Percentiles rank a stretch among this genome's conserved stretches.
Conservation (phyloP, 2,329 filamentous ascomycete species). For the Pseudovirgaria hyperparasitica region DNA sequence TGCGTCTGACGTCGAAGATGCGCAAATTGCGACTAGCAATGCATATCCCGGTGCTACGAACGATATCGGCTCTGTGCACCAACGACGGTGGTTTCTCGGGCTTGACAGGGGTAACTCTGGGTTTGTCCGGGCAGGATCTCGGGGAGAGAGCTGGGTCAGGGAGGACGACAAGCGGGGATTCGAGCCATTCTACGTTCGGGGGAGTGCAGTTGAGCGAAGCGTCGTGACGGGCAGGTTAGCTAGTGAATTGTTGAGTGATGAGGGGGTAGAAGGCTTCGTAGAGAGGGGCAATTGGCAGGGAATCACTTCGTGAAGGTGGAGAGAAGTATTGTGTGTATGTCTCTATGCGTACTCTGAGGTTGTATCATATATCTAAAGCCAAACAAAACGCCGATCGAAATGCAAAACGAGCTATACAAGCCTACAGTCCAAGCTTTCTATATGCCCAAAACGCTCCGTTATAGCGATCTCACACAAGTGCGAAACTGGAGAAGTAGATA, state of each 20-base stretch:
- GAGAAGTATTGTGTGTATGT: too few relatives aligned
- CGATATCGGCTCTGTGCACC: constrained; percentile 53
- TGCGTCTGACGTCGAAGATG: constrained; percentile 33
- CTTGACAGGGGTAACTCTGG: constrained; percentile 48
- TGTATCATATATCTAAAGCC: too few relatives aligned
- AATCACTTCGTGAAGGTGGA: too few relatives aligned
- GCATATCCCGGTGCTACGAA: constrained; percentile 55
- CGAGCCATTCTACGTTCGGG: constrained; percentile 48
- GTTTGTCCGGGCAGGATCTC: constrained; percentile 35
- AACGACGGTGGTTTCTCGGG: constrained; percentile 53
- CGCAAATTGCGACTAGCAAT: constrained; percentile 42
- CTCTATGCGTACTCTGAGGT: too few relatives aligned
- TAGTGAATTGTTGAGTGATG: constrained; percentile 47
- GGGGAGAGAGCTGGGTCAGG: not conserved
- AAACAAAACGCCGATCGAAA: too few relatives aligned
- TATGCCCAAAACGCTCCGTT: too few relatives aligned
- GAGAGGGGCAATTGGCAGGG: constrained; percentile 51
- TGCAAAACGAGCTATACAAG: too few relatives aligned
- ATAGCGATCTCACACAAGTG: too few relatives aligned
- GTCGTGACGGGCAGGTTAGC: constrained; percentile 51
- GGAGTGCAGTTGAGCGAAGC: constrained; percentile 50
- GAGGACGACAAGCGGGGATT: too few relatives aligned
- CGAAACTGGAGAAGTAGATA: too few relatives aligned
- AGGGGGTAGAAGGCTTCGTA: constrained; percentile 44
- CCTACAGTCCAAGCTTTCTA: too few relatives aligned